Conservation (phyloP, 179 eudicot genomes). For the Monotropa hypopitys region DNA sequence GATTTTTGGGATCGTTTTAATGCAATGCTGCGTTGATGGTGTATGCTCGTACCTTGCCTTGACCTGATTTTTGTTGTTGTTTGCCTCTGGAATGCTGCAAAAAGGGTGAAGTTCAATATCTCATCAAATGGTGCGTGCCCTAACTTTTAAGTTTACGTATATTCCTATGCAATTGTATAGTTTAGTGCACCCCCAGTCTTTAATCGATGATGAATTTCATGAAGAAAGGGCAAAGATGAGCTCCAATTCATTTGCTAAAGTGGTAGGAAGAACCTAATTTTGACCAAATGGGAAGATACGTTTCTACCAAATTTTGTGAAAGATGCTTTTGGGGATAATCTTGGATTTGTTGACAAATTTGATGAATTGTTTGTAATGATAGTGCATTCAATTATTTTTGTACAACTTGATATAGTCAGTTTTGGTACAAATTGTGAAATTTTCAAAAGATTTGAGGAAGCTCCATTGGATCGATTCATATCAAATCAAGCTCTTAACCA, state of each 20-base stretch:
- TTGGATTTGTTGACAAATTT: neutral
- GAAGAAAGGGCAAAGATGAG: neutral
- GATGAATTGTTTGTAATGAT: neutral
- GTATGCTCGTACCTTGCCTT: neutral
- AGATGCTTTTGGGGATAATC: neutral
- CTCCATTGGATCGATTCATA: neutral
- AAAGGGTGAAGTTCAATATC: conserved; percentile 80
- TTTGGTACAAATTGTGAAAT: neutral
- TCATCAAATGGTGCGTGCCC: conserved; percentile 80
- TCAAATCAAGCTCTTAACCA: neutral
- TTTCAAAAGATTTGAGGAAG: neutral
- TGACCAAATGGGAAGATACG: neutral
- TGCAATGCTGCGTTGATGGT: neutral
- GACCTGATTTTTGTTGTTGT: conserved; percentile 4
- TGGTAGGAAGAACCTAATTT: neutral
- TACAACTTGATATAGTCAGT: neutral
- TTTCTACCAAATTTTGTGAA: neutral
- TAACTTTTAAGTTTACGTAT: neutral
- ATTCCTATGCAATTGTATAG: neutral
- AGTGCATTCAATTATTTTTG: neutral
- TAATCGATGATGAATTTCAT: neutral
- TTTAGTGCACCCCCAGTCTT: neutral
- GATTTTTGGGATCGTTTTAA: neutral
- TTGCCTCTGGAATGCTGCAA: conserved; percentile 15
- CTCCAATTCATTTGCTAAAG: neutral